These are phyloP conservation scores for Penicillium goetzii DNA, from an alignment of 495 filamentous ascomycete genomes.

Conservation along the genomic window DNA sequence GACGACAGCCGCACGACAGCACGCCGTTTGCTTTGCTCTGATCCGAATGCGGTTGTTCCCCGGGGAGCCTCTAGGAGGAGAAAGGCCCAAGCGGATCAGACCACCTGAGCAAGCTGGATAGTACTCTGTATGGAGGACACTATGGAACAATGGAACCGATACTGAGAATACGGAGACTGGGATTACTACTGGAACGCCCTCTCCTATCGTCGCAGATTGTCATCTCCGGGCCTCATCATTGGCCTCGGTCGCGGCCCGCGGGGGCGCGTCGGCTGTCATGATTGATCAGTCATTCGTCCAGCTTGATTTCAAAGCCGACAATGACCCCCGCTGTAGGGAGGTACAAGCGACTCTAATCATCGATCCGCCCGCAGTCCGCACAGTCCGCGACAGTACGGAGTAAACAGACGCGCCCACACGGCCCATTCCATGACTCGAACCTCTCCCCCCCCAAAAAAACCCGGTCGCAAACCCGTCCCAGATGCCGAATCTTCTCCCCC, in stretches of 20 bases:
- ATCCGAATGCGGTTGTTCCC: slow-evolving; percentile 8
- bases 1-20: background rate
- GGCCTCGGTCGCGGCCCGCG: slow-evolving; percentile 8
- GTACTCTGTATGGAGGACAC: background rate
- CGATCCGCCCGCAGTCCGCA: background rate
- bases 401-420: background rate
- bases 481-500: slow-evolving; percentile 12
- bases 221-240: background rate
- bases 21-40: background rate
- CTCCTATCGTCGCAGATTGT: background rate
- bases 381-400: background rate
- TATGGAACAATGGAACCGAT: background rate
- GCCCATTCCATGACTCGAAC: background rate
- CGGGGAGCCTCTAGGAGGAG: background rate
- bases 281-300: background rate
- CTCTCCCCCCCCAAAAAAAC: background rate
- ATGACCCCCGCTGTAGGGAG: slow-evolving; percentile 1
- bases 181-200: background rate
- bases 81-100: background rate
- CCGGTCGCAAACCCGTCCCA: slow-evolving; percentile 3
- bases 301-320: background rate
- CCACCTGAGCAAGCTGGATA: background rate
- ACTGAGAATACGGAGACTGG: background rate
- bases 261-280: slow-evolving; percentile 3
- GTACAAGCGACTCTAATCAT: background rate